These are phyloP conservation scores for Aspergillus melleus DNA, from an alignment of 2,329 filamentous ascomycete species.

Conservation along the genomic window DNA sequence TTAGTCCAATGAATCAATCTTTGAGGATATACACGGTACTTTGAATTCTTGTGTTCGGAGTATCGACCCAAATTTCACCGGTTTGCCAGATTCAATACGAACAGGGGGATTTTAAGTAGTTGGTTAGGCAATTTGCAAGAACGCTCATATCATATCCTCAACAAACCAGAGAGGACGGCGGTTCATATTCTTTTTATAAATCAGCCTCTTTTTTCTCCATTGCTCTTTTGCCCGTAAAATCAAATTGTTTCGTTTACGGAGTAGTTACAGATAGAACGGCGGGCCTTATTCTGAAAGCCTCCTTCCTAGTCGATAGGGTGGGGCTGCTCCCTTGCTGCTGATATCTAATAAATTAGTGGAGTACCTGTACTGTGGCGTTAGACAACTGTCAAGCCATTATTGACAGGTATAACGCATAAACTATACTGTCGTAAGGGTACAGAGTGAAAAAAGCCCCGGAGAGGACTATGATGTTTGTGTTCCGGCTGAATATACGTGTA, in stretches of 20 bases:
- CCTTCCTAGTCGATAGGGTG: neutral
- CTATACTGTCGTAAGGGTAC: neutral
- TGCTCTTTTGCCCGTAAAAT: too few relatives aligned
- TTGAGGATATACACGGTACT: too few relatives aligned
- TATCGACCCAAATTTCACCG: too few relatives aligned
- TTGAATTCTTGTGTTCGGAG: too few relatives aligned
- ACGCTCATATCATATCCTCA: neutral
- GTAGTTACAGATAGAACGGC: neutral
- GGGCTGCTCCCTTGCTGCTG: neutral
- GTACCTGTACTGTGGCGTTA: neutral
- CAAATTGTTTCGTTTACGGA: too few relatives aligned
- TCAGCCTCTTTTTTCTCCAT: too few relatives aligned
- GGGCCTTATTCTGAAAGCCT: neutral
- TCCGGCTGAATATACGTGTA: neutral
- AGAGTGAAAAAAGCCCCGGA: neutral
- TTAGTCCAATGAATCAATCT: neutral
- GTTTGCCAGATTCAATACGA: too few relatives aligned
- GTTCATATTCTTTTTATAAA: neutral
- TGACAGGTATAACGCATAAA: conserved; percentile 3
- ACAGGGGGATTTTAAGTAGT: neutral
- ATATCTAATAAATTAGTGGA: neutral
- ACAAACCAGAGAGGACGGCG: neutral
- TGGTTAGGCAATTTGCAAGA: neutral
- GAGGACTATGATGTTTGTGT: neutral
- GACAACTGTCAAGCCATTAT: conserved; percentile 1